Evolutionary conservation across 139 green algal species (phyloP).

Genomic region (Chlorella sp.): DNA sequence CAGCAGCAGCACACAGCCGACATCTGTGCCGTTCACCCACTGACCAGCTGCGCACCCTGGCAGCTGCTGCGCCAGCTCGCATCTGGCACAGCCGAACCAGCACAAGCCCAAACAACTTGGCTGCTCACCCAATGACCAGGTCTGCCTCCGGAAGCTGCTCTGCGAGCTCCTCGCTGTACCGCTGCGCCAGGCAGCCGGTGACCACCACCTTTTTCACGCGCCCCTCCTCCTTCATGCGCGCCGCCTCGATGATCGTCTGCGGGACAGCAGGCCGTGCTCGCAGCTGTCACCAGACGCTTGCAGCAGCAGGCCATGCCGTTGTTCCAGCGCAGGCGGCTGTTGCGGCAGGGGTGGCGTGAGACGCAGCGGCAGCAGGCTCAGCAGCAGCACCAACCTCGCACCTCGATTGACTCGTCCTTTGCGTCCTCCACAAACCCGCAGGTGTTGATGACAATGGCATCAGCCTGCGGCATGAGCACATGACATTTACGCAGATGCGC

Average conservation of each 20-base stretch:
- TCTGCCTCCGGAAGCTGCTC: constrained; percentile 86
- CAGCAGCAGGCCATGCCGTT: not conserved
- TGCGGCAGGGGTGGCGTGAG: not conserved
- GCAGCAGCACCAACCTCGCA: constrained; percentile 13
- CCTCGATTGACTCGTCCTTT: constrained; percentile 86
- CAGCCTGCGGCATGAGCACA: constrained; percentile 66
- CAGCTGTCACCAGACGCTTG: too few relatives aligned
- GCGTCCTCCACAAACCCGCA: constrained; percentile 93
- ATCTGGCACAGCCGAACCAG: not conserved
- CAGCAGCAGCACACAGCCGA: too few relatives aligned
- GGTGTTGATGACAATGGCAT: constrained; percentile 90
- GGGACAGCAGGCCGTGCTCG: not conserved
- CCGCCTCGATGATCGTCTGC: constrained; percentile 84
- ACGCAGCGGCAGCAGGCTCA: not conserved
- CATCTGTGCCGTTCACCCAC: too few relatives aligned
- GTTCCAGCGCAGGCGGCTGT: not conserved
- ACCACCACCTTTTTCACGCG: constrained; percentile 76
- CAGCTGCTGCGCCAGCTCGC: not conserved
- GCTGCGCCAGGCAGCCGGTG: constrained; percentile 91
- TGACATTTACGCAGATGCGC: too few relatives aligned
- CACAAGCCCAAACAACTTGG: not conserved
- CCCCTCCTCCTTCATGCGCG: constrained; percentile 70
- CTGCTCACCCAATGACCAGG: constrained; percentile 69
- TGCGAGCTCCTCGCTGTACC: constrained; percentile 81
- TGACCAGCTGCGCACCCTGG: too few relatives aligned